Evolutionary conservation across 148 eudicot species (phyloP), one percentile per base, ranked within the genome.

Genomic region (Euryodendron excelsum): DNA sequence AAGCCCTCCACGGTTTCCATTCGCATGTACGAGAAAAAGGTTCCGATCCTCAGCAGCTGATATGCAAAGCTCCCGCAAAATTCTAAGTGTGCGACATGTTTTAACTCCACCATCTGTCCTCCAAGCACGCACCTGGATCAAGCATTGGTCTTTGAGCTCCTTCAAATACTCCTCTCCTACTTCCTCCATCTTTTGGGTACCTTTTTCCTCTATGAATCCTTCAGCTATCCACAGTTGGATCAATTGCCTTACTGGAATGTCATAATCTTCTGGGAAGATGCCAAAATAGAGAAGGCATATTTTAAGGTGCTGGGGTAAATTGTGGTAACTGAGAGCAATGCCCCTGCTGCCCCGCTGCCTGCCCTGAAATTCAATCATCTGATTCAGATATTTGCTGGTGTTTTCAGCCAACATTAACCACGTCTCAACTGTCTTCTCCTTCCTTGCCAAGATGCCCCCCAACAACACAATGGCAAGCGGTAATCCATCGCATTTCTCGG

Each of bases 221-320:
- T 74, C 77, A 23, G 77, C 77, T 1, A 74, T 53, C 77, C 77
- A 74, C 52, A 74, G 39, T 7, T 58, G 64, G 7, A 74, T 56
- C 41, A 74, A 55, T 23, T 74, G 31, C 48, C 62, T 21, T 37
- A 52, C 66, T 4, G 61, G 41, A 52, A 59, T 74, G 47, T 55
- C 50, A 14, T 4, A 33, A 9, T 36, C 45, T 12, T 74, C 30
- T 3, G 77, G 77, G 34, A 74, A 74, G 4, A 36, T 27, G 21
- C 77, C 77, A 0, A 74, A 36, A 25, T 74, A 74, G 28, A 74
- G 45, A n/a, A 52, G 23, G 31, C 77, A 74, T 36, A 10, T 12
- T 27, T 55, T 39, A 18, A 74, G 66, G 65, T 34, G 77, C 27
- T 39, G 48, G 3, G 39, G 77, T 20, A 74, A 59, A 37, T 74